Evolutionary conservation across 2,329 filamentous ascomycete genomes (phyloP).

Genomic region (Diaporthe sp.): DNA sequence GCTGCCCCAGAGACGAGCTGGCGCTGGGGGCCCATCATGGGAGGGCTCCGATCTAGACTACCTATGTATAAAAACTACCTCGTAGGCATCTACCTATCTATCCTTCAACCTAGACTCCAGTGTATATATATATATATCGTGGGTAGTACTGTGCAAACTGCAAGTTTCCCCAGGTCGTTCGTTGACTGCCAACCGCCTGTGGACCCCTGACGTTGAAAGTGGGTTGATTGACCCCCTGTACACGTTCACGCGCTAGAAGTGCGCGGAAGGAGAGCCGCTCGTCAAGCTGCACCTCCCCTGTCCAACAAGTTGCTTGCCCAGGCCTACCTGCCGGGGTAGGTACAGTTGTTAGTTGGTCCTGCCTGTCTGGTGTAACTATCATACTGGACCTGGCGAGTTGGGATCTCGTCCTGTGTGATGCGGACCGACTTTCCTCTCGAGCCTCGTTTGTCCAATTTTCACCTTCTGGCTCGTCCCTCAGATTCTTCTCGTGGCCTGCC

Average conservation of each 20-base stretch:
- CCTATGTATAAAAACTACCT: background rate
- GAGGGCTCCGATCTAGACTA: background rate
- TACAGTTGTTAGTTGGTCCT: conserved; percentile 20
- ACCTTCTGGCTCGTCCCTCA: background rate
- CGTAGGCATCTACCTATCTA: background rate
- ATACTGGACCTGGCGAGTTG: background rate
- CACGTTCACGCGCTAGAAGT: background rate
- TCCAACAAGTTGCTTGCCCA: background rate
- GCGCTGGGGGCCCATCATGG: background rate
- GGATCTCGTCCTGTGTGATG: background rate
- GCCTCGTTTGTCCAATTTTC: conserved; percentile 1
- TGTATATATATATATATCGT: background rate
- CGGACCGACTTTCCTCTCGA: background rate
- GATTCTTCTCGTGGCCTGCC: background rate
- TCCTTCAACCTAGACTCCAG: background rate
- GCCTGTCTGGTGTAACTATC: conserved; percentile 18
- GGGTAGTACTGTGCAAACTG: background rate
- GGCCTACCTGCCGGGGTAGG: conserved; percentile 6
- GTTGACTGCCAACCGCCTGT: background rate
- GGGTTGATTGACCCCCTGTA: background rate
- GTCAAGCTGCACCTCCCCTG: conserved; percentile 17
- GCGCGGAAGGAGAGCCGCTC: conserved; percentile 25
- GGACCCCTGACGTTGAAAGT: conserved; percentile 21
- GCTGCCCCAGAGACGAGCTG: background rate
- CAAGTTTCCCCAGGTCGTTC: background rate